These are phyloP conservation scores for Trichophyton simii DNA, from an alignment of 2,329 filamentous ascomycete species.

Conservation along the genomic window DNA sequence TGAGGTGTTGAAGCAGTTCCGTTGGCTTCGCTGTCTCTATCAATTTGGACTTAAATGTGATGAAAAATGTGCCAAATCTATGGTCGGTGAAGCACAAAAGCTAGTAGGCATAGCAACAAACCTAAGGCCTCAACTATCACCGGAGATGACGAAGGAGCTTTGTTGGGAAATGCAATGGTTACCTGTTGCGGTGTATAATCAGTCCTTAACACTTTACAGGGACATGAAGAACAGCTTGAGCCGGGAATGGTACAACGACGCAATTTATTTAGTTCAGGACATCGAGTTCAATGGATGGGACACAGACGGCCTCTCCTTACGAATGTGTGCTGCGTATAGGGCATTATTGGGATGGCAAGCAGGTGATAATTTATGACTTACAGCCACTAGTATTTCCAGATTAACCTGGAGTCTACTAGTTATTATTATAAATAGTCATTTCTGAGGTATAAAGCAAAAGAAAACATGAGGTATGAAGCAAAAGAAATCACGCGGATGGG, in stretches of 20 bases:
- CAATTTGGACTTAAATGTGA: neutral
- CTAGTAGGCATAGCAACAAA: neutral
- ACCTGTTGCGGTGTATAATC: constrained; percentile 43
- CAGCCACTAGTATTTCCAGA: neutral
- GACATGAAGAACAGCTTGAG: constrained; percentile 14
- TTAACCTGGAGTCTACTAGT: neutral
- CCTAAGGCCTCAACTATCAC: neutral
- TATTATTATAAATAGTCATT: neutral
- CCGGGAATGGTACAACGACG: constrained; percentile 25
- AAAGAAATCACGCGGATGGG: neutral
- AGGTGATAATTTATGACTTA: neutral
- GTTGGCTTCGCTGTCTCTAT: neutral
- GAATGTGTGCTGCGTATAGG: constrained; percentile 17
- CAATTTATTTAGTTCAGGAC: neutral
- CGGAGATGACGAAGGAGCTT: neutral
- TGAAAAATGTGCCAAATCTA: neutral
- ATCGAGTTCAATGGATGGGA: constrained; percentile 13
- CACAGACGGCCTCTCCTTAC: constrained; percentile 14
- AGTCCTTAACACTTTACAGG: constrained; percentile 41
- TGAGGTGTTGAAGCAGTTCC: neutral
- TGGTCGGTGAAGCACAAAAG: neutral
- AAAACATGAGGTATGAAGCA: neutral
- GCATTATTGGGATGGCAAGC: neutral
- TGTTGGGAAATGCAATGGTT: constrained; percentile 31
- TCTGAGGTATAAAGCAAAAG: neutral